Conservation (phyloP, 2,329 filamentous ascomycete species). For the Fusarium nelsonii region DNA sequence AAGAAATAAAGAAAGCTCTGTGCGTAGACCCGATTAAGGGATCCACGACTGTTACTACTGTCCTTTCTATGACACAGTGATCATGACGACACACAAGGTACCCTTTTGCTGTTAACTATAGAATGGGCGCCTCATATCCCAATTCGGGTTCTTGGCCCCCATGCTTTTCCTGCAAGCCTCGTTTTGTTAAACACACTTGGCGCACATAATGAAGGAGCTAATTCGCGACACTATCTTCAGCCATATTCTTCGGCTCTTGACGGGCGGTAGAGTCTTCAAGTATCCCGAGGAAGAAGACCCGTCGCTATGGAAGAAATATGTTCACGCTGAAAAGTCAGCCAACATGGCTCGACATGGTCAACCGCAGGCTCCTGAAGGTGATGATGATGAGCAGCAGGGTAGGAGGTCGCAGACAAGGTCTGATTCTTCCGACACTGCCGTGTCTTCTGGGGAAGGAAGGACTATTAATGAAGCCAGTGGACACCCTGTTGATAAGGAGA, state of each 20-base stretch:
- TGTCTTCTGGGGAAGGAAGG: not conserved
- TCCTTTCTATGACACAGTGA: conserved; percentile 13
- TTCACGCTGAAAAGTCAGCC: conserved; percentile 8
- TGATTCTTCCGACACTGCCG: not conserved
- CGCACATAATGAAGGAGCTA: not conserved
- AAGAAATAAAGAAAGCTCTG: not conserved
- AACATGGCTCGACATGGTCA: conserved; percentile 13
- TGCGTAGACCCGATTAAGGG: not conserved
- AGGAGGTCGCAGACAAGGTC: not conserved
- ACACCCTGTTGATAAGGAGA: not conserved
- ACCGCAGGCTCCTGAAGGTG: not conserved
- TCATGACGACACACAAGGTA: not conserved
- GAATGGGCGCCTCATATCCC: not conserved
- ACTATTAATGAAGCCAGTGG: not conserved
- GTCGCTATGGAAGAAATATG: conserved; percentile 15
- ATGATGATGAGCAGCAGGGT: not conserved
- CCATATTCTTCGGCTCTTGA: conserved; percentile 8
- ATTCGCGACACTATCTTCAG: conserved; percentile 12
- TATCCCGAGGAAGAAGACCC: conserved; percentile 16
- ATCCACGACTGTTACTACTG: not conserved
- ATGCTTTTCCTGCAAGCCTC: not conserved
- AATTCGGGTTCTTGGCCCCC: not conserved
- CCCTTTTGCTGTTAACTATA: not conserved
- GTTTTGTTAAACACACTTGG: not conserved
- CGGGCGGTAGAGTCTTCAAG: conserved; percentile 3